Conservation (phyloP, 1,284 basidiomycete genomes). For the Boletus semigastroideus region DNA sequence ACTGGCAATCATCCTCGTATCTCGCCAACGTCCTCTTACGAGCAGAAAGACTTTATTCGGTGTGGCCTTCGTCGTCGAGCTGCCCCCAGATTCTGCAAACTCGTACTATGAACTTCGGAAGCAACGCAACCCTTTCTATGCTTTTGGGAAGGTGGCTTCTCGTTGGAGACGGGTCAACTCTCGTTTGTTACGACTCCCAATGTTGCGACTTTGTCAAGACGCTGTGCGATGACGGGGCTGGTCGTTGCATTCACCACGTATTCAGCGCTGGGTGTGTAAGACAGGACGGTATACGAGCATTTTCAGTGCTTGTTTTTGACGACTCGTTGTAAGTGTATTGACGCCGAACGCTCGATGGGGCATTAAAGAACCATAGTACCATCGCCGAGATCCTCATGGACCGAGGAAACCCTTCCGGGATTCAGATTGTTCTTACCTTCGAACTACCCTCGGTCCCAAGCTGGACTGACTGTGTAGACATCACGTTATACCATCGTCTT, state of each 20-base stretch:
- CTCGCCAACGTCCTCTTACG: conserved; percentile 2
- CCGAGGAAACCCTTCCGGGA: not conserved
- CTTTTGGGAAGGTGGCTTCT: conserved; percentile 8
- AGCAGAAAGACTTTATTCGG: conserved; percentile 3
- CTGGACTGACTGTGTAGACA: not conserved
- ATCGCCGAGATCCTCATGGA: conserved; percentile 7
- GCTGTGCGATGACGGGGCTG: not conserved
- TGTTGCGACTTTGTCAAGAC: not conserved
- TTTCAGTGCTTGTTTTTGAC: conserved; percentile 6
- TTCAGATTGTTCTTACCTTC: conserved; percentile 1
- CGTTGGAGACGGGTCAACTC: conserved; percentile 5
- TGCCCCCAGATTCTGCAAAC: not conserved
- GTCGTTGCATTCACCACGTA: not conserved
- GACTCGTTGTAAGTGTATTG: conserved; percentile 4
- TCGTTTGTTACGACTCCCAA: conserved; percentile 12
- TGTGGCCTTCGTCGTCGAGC: conserved; percentile 8
- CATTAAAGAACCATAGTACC: conserved; percentile 1
- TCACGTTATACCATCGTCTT: conserved; percentile 7
- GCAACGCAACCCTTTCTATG: not conserved
- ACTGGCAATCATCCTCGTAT: conserved; percentile 12
- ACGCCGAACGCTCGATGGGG: too few relatives aligned
- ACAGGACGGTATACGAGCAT: conserved; percentile 2
- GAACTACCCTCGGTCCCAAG: not conserved
- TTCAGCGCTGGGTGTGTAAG: not conserved
- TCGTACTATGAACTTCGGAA: not conserved